Evolutionary conservation across 495 filamentous ascomycete genomes (phyloP), one percentile per base, ranked within the genome.

Genomic region (Tuber melanosporum): DNA sequence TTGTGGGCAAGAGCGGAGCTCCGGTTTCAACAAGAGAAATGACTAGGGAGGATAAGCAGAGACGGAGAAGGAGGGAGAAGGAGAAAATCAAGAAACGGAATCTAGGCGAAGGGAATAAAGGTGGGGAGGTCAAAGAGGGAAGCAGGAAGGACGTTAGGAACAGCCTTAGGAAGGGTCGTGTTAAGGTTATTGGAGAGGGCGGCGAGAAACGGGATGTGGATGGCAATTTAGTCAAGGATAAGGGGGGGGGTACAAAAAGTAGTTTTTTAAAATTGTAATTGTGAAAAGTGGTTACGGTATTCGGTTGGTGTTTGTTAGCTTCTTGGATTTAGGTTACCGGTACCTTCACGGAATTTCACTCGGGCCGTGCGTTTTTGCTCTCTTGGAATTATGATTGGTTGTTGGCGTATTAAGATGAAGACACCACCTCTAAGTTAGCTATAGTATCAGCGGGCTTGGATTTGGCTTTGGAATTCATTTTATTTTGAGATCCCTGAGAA

Each of bases 161-260:
- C 12, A 90, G 94, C 71, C 86, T 99, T 81, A 96, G 92, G 88
- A 92, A 90, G 87, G 95, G 93, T 71, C 94, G 93, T 72, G 95
- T 98, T 62, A 94, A 91, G 85, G 88, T 98, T 49, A 97, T 99
- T 85, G 94, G 93, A 73, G 93, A 91, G 86, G 92, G 93, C 85
- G 95, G 95, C 8, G 92, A 95, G 84, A 86, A 96, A 36, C 90
- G 89, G 39, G 91, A 94, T 86, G 87, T 97, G 69, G 89, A 97
- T 79, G 95, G 95, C 6, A 92, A 90, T 79, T 89, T 91, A 83
- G 87, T 91, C 1, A 88, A 87, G 79, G 84, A 76, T 46, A 78
- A 78, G 41, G 80, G 78, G 66, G 74, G 74, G 42, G 72, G 62
- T 45, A 73, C 74, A 43, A 77, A 74, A 39, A 77, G 83, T 42